phyloP scores from a whole-genome alignment of 2,329 filamentous ascomycete genomes.

The Colletotrichum karsti region DNA sequence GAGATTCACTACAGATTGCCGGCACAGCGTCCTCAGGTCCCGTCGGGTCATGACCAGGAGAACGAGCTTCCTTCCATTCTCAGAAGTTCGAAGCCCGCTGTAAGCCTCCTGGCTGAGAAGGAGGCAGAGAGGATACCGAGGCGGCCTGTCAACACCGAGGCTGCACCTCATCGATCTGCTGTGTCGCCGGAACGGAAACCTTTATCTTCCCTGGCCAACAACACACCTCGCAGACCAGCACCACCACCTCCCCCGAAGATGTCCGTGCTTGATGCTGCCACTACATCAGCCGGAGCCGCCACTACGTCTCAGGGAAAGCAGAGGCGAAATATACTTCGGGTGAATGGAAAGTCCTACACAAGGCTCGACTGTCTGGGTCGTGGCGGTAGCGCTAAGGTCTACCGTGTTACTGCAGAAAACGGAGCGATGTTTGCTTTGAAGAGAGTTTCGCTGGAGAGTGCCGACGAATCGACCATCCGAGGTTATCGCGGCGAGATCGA shows the following conservation, averaged over 20 bases:
- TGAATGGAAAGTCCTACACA: slow-evolving; percentile 93
- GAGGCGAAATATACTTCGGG: slow-evolving; percentile 82
- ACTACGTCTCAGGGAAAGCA: slow-evolving; percentile 77
- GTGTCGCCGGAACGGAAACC: slow-evolving; percentile 65
- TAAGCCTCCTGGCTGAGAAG: slow-evolving; percentile 64
- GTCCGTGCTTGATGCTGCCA: slow-evolving; percentile 93
- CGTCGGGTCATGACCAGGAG: slow-evolving; percentile 80
- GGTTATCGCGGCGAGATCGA: slow-evolving; percentile 98
- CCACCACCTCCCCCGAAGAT: slow-evolving; percentile 92
- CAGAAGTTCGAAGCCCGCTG: slow-evolving; percentile 66
- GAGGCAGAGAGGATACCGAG: slow-evolving; percentile 60
- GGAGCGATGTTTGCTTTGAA: slow-evolving; percentile 96
- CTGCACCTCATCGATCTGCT: slow-evolving; percentile 44
- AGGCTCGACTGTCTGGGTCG: slow-evolving; percentile 90
- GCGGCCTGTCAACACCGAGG: slow-evolving; percentile 57
- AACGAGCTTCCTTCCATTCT: slow-evolving; percentile 80
- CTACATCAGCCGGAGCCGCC: slow-evolving; percentile 81
- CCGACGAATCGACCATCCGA: slow-evolving; percentile 82
- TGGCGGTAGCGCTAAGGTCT: slow-evolving; percentile 93
- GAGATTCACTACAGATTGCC: slow-evolving; percentile 63
- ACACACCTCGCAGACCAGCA: slow-evolving; percentile 81
- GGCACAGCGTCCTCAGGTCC: slow-evolving; percentile 63
- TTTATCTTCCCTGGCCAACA: slow-evolving; percentile 62
- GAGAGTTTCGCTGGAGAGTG: slow-evolving; percentile 88
- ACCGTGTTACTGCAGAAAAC: slow-evolving; percentile 96